Percentiles rank a stretch among this genome's conserved stretches.
These are phyloP conservation scores for Penicillium sp. DNA, from an alignment of 2,329 filamentous ascomycete genomes.

Conservation along the genomic window DNA sequence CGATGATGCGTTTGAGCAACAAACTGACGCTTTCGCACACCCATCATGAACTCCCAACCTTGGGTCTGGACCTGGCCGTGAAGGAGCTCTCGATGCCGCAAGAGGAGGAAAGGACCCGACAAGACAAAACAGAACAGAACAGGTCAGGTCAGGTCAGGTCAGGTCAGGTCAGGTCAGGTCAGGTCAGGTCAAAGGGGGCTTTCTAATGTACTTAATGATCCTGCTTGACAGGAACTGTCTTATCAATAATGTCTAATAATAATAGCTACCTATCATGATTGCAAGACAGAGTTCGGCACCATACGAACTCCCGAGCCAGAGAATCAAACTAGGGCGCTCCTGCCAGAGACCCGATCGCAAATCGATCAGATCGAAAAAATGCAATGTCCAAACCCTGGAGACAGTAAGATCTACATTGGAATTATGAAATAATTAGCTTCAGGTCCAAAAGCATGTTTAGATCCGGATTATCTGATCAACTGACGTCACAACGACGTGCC, in stretches of 20 bases:
- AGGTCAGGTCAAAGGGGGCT: background rate
- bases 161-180: too few species aligned
- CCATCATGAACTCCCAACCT: background rate
- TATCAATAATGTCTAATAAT: background rate
- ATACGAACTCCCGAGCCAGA: background rate
- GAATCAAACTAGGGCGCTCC: background rate
- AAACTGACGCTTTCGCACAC: background rate
- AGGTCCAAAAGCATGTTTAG: background rate
- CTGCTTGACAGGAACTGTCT: background rate
- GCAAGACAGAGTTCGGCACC: background rate
- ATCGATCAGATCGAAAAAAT: slow-evolving; percentile 2
- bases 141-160: too few species aligned
- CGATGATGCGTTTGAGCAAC: background rate
- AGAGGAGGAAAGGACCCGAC: background rate
- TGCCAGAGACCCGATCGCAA: background rate
- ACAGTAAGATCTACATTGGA: background rate
- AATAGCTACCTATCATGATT: too few species aligned
- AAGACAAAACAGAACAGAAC: background rate
- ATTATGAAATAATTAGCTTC: background rate
- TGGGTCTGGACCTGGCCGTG: background rate
- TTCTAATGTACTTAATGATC: background rate
- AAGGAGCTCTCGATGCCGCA: background rate
- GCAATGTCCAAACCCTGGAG: background rate
- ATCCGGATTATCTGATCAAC: slow-evolving; percentile 21
- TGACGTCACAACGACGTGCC: slow-evolving; percentile 30